These are phyloP conservation scores for Populus hybrid DNA, from an alignment of 441 rosid species.

Conservation along the genomic window DNA sequence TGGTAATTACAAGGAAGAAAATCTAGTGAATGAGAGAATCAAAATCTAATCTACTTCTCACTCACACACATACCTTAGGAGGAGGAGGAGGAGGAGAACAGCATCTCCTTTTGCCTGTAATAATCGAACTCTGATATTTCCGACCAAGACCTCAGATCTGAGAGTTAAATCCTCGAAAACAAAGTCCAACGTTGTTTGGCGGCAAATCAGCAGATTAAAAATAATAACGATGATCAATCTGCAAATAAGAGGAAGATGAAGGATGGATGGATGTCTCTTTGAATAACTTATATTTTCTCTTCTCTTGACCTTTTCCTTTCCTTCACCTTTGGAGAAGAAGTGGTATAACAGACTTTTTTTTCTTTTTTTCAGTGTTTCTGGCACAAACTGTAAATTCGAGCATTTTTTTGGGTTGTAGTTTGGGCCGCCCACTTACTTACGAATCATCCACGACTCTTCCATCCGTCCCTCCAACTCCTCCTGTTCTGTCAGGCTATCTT, in stretches of 20 bases:
- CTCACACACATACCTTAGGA: not conserved
- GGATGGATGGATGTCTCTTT: not conserved
- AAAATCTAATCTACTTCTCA: not conserved
- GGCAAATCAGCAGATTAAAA: not conserved
- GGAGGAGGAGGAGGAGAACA: not conserved
- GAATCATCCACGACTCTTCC: conserved; percentile 63
- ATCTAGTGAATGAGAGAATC: not conserved
- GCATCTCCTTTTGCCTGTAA: not conserved
- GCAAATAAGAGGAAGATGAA: not conserved
- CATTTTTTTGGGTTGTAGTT: not conserved
- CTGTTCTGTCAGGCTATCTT: not conserved
- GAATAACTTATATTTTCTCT: not conserved
- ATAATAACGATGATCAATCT: not conserved
- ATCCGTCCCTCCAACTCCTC: not conserved
- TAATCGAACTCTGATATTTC: not conserved
- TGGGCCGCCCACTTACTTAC: conserved; percentile 35
- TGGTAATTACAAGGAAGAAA: not conserved
- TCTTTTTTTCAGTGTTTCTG: conserved; percentile 31
- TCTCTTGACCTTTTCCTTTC: conserved; percentile 8
- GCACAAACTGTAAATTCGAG: conserved; percentile 50
- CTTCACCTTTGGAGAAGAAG: conserved; percentile 23
- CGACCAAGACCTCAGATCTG: not conserved
- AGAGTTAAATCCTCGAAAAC: not conserved
- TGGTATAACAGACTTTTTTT: not conserved
- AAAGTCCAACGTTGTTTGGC: not conserved